phyloP scores from a whole-genome alignment of 2,329 filamentous ascomycete genomes.

The Pestalotiopsis sp. region DNA sequence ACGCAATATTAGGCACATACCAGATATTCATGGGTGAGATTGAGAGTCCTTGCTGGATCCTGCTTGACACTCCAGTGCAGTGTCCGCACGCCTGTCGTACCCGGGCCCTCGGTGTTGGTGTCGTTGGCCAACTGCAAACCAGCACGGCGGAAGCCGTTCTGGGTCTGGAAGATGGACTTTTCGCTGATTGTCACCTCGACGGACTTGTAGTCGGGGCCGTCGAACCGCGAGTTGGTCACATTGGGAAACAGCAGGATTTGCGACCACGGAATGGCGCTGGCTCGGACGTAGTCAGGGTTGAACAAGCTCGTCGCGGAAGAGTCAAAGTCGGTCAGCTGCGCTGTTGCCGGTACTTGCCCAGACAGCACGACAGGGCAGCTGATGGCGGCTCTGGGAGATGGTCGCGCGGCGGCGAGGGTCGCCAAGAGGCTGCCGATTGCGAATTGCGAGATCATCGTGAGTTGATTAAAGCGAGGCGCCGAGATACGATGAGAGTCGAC shows the following conservation, averaged over 20 bases:
- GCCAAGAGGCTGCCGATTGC: constrained; percentile 1
- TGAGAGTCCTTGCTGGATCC: constrained; percentile 29
- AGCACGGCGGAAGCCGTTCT: constrained; percentile 48
- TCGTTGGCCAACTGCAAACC: constrained; percentile 46
- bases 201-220: constrained; percentile 37
- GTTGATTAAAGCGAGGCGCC: background rate
- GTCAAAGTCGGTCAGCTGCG: constrained; percentile 31
- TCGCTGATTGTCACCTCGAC: constrained; percentile 48
- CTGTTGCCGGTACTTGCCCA: constrained; percentile 27
- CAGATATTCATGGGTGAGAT: constrained; percentile 36
- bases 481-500: too few relatives aligned
- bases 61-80: constrained; percentile 35
- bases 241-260: constrained; percentile 30
- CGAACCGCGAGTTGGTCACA: constrained; percentile 39
- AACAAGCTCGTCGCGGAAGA: constrained; percentile 31
- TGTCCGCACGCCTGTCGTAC: constrained; percentile 31
- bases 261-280: constrained; percentile 28
- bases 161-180: constrained; percentile 46
- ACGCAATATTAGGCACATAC: constrained; percentile 16
- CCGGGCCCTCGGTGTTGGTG: constrained; percentile 40
- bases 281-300: constrained; percentile 33
- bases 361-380: constrained; percentile 30
- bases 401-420: background rate
- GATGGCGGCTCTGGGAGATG: constrained; percentile 18
- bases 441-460: constrained; percentile 1